These are phyloP conservation scores for Coemansia sp. DNA, from an alignment of 192 early-diverging fungal genomes.

Conservation along the genomic window DNA sequence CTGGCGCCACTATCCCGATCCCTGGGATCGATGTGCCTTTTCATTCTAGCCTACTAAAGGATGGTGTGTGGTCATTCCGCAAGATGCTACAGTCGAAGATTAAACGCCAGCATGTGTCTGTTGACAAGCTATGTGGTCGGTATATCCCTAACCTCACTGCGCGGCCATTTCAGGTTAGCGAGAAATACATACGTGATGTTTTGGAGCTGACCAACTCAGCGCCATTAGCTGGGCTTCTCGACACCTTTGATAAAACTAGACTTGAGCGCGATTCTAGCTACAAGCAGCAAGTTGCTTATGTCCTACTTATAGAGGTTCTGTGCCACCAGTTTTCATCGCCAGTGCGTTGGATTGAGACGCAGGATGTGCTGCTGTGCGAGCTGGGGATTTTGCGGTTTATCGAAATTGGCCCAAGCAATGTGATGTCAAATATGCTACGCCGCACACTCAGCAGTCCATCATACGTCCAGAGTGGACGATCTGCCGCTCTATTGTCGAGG, in stretches of 20 bases:
- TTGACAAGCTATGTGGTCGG: constrained; percentile 67
- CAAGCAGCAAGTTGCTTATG: constrained; percentile 78
- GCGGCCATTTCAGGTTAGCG: constrained; percentile 74
- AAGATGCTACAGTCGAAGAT: constrained; percentile 77
- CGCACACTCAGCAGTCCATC: constrained; percentile 67
- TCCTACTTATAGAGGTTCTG: constrained; percentile 83
- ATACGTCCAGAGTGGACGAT: background rate
- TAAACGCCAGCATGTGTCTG: constrained; percentile 67
- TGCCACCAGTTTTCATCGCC: constrained; percentile 92
- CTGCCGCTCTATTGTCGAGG: constrained; percentile 78
- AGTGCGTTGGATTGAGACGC: constrained; percentile 97
- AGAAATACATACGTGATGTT: constrained; percentile 71
- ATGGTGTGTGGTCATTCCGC: constrained; percentile 85
- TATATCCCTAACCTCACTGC: constrained; percentile 97
- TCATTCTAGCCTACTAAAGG: constrained; percentile 86
- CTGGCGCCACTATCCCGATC: constrained; percentile 85
- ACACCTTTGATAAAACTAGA: constrained; percentile 67
- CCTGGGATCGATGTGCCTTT: constrained; percentile 94
- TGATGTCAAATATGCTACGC: constrained; percentile 84
- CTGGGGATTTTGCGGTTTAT: constrained; percentile 78
- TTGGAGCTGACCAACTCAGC: constrained; percentile 68
- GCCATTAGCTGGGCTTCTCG: constrained; percentile 66
- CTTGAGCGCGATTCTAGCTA: constrained; percentile 58
- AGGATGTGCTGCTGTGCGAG: constrained; percentile 80
- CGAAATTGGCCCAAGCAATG: constrained; percentile 86